Conservation (phyloP, 1,284 basidiomycete genomes). For the Ganoderma lingzhi region DNA sequence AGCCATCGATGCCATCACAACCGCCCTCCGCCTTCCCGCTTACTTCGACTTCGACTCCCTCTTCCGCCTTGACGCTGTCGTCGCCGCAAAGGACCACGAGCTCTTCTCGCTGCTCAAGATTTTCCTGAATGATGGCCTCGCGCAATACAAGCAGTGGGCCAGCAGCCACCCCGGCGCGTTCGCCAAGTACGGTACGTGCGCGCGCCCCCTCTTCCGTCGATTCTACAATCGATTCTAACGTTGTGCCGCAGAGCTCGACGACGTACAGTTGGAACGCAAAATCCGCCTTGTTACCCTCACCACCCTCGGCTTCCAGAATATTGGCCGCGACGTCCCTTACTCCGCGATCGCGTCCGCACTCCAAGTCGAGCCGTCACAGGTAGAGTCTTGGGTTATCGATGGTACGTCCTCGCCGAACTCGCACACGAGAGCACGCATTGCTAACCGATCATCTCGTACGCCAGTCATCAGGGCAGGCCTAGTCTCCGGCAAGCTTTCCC, state of each 20-base stretch:
- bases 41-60: conserved; percentile 87
- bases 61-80: conserved; percentile 77
- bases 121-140: conserved; percentile 73
- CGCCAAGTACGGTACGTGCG: conserved; percentile 66
- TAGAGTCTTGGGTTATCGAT: conserved; percentile 94
- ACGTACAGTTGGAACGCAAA: conserved; percentile 75
- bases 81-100: conserved; percentile 73
- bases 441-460: conserved; percentile 7
- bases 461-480: conserved; percentile 88
- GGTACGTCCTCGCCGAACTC: conserved; percentile 55
- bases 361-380: conserved; percentile 71
- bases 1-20: conserved; percentile 69
- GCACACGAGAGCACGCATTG: neutral
- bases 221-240: neutral
- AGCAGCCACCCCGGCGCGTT: conserved; percentile 59
- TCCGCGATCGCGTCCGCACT: conserved; percentile 75
- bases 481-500: conserved; percentile 86
- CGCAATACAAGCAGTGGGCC: conserved; percentile 74
- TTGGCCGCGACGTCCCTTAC: conserved; percentile 83
- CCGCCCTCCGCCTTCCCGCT: conserved; percentile 74
- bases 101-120: conserved; percentile 76
- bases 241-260: conserved; percentile 54
- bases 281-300: conserved; percentile 85
- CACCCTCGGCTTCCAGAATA: conserved; percentile 78
- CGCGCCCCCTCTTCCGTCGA: neutral